Evolutionary conservation across 1,284 basidiomycete genomes (phyloP).

Genomic region (Sphagnurus paluster): DNA sequence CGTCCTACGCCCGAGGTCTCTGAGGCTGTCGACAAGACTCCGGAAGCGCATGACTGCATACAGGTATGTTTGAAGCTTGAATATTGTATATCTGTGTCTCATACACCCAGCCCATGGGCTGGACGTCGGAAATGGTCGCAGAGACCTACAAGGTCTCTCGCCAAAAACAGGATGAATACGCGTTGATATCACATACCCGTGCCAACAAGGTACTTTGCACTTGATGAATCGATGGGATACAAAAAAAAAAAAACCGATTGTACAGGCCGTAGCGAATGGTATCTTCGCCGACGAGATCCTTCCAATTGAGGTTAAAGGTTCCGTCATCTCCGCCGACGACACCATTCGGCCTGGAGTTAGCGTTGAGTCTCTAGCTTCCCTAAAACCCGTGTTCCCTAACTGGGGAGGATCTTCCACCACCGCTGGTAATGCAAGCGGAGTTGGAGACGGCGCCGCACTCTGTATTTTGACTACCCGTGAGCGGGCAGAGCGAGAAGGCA

Average conservation of each 20-base stretch:
- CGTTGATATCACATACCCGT: conserved; percentile 78
- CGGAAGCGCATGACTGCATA: conserved; percentile 72
- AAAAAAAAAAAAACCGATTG: too few species aligned
- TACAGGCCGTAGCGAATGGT: conserved; percentile 60
- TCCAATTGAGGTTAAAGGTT: conserved; percentile 65
- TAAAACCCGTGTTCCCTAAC: conserved; percentile 77
- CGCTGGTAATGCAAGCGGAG: conserved; percentile 90
- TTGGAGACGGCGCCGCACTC: conserved; percentile 93
- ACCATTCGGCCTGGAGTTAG: conserved; percentile 82
- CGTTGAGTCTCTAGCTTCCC: conserved; percentile 58
- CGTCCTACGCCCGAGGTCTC: conserved; percentile 76
- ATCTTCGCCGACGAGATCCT: conserved; percentile 81
- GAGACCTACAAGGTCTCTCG: conserved; percentile 73
- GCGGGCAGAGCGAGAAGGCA: conserved; percentile 80
- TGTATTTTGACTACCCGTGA: conserved; percentile 86
- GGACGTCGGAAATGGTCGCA: conserved; percentile 89
- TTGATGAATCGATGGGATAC: too few species aligned
- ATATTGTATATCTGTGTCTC: background rate
- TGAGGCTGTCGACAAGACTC: conserved; percentile 49
- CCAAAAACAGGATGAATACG: conserved; percentile 79
- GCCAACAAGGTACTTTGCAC: conserved; percentile 54
- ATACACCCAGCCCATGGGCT: conserved; percentile 82
- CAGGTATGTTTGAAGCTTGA: conserved; percentile 47
- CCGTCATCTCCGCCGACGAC: conserved; percentile 69
- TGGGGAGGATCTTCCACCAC: conserved; percentile 81